Percentiles rank a stretch among this genome's conserved stretches.
Conservation (phyloP, 2,329 filamentous ascomycete genomes). For the Colletotrichum nymphaeae region DNA sequence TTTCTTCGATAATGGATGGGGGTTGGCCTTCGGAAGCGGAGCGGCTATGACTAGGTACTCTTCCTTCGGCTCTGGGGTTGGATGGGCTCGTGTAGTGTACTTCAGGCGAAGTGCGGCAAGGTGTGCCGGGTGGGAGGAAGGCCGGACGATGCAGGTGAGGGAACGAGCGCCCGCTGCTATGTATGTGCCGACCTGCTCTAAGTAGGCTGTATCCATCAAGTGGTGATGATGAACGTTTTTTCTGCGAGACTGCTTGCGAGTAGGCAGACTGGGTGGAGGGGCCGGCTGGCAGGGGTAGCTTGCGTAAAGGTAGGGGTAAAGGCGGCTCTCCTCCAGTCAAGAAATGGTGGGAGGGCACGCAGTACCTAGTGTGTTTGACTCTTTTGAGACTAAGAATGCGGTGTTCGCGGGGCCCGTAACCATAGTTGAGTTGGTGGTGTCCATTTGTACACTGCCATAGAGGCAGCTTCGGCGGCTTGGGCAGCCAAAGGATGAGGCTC, state of each 20-base stretch:
- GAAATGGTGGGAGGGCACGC: neutral
- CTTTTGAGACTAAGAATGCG: neutral
- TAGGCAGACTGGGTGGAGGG: too few relatives aligned
- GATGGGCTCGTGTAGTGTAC: neutral
- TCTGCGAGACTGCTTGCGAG: neutral
- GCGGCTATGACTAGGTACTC: neutral
- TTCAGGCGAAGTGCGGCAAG: neutral
- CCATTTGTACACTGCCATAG: neutral
- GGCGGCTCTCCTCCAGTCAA: conserved; percentile 3
- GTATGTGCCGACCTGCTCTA: neutral
- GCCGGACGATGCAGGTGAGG: conserved; percentile 13
- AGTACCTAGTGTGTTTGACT: neutral
- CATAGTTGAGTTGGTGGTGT: neutral
- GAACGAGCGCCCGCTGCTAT: conserved; percentile 25
- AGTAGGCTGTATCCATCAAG: neutral
- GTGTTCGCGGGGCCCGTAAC: neutral
- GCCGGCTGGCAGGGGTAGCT: conserved; percentile 14
- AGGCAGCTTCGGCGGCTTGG: too few relatives aligned
- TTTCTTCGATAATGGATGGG: neutral
- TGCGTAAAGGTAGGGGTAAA: conserved; percentile 1
- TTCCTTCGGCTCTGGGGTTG: neutral
- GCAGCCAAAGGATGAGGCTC: neutral
- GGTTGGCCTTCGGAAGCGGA: neutral
- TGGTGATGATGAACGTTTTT: neutral
- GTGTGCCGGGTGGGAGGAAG: conserved; percentile 12